Evolutionary conservation across 495 filamentous ascomycete genomes (phyloP).

Genomic region (Annulohypoxylon nitens): DNA sequence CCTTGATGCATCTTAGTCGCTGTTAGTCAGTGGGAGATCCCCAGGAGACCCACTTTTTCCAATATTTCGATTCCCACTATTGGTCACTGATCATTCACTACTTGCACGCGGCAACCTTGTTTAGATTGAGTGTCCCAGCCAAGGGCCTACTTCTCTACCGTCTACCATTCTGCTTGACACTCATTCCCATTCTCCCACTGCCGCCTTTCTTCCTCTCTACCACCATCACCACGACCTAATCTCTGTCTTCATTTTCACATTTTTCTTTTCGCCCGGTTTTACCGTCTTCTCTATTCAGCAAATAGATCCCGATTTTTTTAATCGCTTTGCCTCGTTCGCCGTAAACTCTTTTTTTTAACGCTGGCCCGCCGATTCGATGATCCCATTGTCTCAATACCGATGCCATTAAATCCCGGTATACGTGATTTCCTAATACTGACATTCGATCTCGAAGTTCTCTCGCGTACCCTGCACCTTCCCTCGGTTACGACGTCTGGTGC

Average conservation of each 20-base stretch:
- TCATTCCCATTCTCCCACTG: conserved; percentile 46
- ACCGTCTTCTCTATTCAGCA: neutral
- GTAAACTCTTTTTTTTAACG: neutral
- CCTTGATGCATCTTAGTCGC: conserved; percentile 35
- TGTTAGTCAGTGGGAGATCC: conserved; percentile 49
- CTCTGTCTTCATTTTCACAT: conserved; percentile 13
- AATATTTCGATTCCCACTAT: conserved; percentile 53
- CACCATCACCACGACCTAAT: conserved; percentile 28
- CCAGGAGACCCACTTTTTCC: conserved; percentile 44
- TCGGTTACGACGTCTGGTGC: conserved; percentile 5
- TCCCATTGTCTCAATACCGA: neutral
- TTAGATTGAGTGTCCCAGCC: conserved; percentile 42
- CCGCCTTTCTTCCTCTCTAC: conserved; percentile 38
- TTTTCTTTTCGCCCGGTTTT: conserved; percentile 13
- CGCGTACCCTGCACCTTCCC: conserved; percentile 29
- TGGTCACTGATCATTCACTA: conserved; percentile 50
- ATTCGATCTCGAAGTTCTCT: conserved; percentile 26
- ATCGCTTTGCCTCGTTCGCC: neutral
- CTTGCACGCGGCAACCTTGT: conserved; percentile 50
- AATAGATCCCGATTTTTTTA: neutral
- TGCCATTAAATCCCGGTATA: conserved; percentile 26
- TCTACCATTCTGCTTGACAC: conserved; percentile 7
- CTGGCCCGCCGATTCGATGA: conserved; percentile 1
- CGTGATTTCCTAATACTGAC: conserved; percentile 34
- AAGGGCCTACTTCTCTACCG: conserved; percentile 4